Percentiles rank a stretch among this genome's conserved stretches.
Conservation (phyloP, 1,139 yeast species). For the Yamadazyma sp. region DNA sequence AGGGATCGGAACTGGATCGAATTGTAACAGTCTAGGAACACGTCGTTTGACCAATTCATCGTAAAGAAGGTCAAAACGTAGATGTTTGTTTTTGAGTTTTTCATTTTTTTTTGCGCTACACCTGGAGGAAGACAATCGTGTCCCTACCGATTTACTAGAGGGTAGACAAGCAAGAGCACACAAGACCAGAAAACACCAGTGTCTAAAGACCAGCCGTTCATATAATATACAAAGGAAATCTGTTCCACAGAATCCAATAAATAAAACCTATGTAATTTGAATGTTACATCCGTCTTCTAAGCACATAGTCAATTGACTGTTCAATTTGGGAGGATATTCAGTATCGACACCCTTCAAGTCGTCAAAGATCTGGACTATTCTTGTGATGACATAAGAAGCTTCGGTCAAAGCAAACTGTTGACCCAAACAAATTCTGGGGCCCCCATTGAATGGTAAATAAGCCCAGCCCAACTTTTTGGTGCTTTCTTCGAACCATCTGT, state of each 20-base stretch:
- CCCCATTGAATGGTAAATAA: constrained; percentile 53
- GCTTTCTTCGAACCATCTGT: constrained; percentile 35
- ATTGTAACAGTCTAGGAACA: constrained; percentile 37
- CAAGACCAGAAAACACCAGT: no score
- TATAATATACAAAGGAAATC: not conserved
- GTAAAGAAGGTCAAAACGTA: not conserved
- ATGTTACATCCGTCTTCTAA: constrained; percentile 26
- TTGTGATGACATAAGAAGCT: constrained; percentile 41
- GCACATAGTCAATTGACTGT: constrained; percentile 32
- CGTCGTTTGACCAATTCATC: constrained; percentile 35
- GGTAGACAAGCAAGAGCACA: no score
- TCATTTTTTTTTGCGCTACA: not conserved
- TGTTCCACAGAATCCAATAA: no score
- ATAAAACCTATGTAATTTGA: constrained; percentile 1
- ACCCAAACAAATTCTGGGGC: constrained; percentile 55
- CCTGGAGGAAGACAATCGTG: not conserved
- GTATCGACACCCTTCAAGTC: constrained; percentile 19
- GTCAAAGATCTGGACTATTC: constrained; percentile 34
- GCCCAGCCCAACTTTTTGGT: constrained; percentile 38
- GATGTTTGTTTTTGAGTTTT: not conserved
- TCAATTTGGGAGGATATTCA: constrained; percentile 28
- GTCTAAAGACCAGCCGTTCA: no score
- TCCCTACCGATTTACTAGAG: no score
- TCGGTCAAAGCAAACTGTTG: constrained; percentile 58
- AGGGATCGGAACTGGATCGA: constrained; percentile 26